These are phyloP conservation scores for Saposhnikovia divaricata DNA, from an alignment of 129 eudicot species.

Conservation along the genomic window DNA sequence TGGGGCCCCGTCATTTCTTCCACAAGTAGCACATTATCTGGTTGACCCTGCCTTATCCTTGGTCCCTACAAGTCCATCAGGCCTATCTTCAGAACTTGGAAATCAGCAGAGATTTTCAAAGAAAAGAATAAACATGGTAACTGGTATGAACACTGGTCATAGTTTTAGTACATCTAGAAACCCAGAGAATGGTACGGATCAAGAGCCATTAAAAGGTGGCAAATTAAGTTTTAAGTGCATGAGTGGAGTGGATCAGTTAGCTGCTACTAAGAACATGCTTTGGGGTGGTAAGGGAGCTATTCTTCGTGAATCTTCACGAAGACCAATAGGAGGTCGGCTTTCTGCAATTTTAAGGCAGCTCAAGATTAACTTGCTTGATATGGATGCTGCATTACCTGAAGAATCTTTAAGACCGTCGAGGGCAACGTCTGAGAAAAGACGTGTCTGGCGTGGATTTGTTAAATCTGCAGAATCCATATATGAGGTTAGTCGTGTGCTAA, in stretches of 20 bases:
- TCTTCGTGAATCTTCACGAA: constrained; percentile 56
- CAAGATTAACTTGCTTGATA: constrained; percentile 74
- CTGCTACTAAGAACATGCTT: constrained; percentile 24
- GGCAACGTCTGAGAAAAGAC: constrained; percentile 41
- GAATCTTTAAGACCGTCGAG: constrained; percentile 65
- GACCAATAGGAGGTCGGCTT: constrained; percentile 59
- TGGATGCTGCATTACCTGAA: constrained; percentile 81
- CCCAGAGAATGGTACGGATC: constrained; percentile 19
- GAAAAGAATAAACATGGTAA: constrained; percentile 13
- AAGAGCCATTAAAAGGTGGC: constrained; percentile 31
- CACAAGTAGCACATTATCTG: constrained; percentile 24
- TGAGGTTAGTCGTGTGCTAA: constrained; percentile 42
- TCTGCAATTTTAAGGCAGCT: constrained; percentile 59
- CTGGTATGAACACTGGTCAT: not conserved
- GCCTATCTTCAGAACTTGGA: constrained; percentile 15
- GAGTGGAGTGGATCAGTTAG: constrained; percentile 26
- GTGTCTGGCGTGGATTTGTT: constrained; percentile 77
- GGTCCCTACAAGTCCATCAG: constrained; percentile 16
- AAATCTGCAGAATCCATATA: constrained; percentile 73
- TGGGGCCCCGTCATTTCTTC: constrained; percentile 46
- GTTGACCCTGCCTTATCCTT: constrained; percentile 32
- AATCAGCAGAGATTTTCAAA: constrained; percentile 20
- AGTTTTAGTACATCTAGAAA: not conserved
- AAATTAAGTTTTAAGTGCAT: constrained; percentile 27
- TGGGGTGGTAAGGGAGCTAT: constrained; percentile 14